A percentile compares a stretch with the other conserved stretches of the same genome.
phyloP scores from a whole-genome alignment of 306 rosid genomes.

The Quercus mongolica region DNA sequence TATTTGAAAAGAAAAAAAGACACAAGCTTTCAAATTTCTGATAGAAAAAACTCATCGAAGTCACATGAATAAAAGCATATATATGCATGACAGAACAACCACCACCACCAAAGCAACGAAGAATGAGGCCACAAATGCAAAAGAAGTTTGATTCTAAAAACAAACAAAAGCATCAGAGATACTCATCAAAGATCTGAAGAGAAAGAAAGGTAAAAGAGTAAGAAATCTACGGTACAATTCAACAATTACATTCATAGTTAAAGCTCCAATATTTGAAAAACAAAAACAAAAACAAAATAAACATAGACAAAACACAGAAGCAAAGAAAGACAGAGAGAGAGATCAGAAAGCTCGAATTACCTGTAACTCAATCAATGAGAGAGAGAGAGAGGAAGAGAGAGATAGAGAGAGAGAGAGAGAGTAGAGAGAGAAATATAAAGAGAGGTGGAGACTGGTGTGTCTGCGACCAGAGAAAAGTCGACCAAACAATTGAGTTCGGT shows the following conservation, averaged over 20 bases:
- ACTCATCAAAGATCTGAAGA: conserved; percentile 22
- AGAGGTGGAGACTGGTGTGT: conserved; percentile 4
- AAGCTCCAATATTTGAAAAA: conserved; percentile 6
- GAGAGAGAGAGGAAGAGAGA: conserved; percentile 23
- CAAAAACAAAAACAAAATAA: background rate
- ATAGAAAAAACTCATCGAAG: conserved; percentile 2
- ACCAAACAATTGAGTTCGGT: conserved; percentile 57
- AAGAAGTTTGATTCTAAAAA: background rate
- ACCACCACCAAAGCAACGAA: background rate
- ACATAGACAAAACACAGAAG: background rate
- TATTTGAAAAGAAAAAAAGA: background rate
- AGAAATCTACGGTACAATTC: conserved; percentile 7
- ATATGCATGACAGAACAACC: background rate
- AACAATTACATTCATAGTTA: background rate
- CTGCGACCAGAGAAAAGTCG: conserved; percentile 42
- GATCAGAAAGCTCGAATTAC: conserved; percentile 36
- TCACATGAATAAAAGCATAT: background rate
- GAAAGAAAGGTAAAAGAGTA: background rate
- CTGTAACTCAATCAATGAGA: conserved; percentile 39
- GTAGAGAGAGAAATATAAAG: background rate
- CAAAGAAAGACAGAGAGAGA: background rate
- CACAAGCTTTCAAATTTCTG: background rate
- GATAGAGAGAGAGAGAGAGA: background rate
- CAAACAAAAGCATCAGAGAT: background rate
- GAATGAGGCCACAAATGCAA: background rate